Conservation (phyloP, 1,139 yeast genomes). For the Saccharomyces hybrid region DNA sequence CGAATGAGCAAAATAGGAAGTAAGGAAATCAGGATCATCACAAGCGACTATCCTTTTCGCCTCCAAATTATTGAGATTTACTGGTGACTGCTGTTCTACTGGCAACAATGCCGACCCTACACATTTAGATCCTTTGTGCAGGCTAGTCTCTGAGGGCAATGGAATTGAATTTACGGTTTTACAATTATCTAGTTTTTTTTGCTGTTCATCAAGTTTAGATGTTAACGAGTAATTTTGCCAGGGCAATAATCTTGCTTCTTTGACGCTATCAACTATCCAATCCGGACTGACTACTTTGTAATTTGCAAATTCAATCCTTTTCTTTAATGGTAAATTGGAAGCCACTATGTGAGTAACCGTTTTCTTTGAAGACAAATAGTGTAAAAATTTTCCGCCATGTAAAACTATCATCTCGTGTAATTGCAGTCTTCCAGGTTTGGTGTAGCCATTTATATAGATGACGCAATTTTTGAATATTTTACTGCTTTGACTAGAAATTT, state of each 20-base stretch:
- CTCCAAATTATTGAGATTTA: background rate
- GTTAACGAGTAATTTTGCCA: slow-evolving; percentile 66
- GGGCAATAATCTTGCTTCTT: slow-evolving; percentile 40
- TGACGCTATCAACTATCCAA: slow-evolving; percentile 70
- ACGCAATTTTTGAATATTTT: slow-evolving; percentile 55
- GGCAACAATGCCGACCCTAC: background rate
- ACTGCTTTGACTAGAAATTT: slow-evolving; percentile 28
- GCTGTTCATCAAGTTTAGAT: slow-evolving; percentile 42
- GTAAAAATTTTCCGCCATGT: slow-evolving; percentile 74
- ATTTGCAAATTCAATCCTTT: slow-evolving; percentile 53
- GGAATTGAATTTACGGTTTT: background rate
- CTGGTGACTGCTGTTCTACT: background rate
- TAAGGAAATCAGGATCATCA: slow-evolving; percentile 68
- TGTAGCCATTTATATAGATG: slow-evolving; percentile 79
- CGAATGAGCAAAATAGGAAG: slow-evolving; percentile 67
- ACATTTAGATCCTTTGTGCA: slow-evolving; percentile 4
- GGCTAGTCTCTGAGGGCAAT: background rate
- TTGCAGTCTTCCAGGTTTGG: slow-evolving; percentile 65
- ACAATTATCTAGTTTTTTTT: slow-evolving; percentile 22
- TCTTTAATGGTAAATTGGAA: slow-evolving; percentile 67
- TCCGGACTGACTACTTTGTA: slow-evolving; percentile 72
- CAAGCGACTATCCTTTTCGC: slow-evolving; percentile 38
- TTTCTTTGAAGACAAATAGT: slow-evolving; percentile 59
- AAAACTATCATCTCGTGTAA: slow-evolving; percentile 62
- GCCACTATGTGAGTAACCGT: slow-evolving; percentile 82